Conservation (phyloP, 2,329 filamentous ascomycete species). For the Teratosphaeria gauchensis region DNA sequence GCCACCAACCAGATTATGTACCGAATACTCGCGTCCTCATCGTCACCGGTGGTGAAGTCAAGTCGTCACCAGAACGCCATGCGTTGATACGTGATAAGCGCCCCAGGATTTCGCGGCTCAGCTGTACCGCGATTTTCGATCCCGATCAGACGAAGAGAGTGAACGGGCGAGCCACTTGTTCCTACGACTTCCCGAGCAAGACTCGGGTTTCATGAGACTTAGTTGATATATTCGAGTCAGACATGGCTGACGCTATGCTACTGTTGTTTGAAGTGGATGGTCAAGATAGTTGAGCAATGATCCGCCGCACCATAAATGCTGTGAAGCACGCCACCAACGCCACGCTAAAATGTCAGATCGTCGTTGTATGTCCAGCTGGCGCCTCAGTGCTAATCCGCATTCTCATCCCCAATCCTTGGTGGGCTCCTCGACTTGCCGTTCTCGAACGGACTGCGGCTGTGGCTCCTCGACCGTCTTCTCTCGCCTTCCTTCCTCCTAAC, state of each 20-base stretch:
- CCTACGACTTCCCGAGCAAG: background rate
- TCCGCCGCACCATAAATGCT: background rate
- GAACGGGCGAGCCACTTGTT: background rate
- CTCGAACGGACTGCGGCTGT: constrained; percentile 11
- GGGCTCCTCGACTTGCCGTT: constrained; percentile 16
- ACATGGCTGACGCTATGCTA: background rate
- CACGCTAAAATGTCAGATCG: background rate
- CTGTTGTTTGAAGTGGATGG: background rate
- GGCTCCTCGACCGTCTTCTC: constrained; percentile 56
- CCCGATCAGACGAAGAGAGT: background rate
- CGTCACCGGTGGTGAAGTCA: background rate
- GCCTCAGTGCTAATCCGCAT: constrained; percentile 5
- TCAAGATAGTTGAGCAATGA: background rate
- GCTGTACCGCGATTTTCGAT: no score
- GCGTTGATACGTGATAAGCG: background rate
- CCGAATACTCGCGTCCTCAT: background rate
- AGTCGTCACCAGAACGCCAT: background rate
- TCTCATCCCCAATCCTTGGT: constrained; percentile 21
- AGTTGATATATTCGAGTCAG: background rate
- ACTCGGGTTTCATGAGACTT: background rate
- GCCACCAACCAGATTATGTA: background rate
- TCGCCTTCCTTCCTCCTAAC: constrained; percentile 79
- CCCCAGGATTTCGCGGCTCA: background rate
- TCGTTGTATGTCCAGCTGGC: background rate
- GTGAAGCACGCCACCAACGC: background rate